phyloP scores from a whole-genome alignment of 2,329 filamentous ascomycete genomes.

The Juglanconis oblonga region DNA sequence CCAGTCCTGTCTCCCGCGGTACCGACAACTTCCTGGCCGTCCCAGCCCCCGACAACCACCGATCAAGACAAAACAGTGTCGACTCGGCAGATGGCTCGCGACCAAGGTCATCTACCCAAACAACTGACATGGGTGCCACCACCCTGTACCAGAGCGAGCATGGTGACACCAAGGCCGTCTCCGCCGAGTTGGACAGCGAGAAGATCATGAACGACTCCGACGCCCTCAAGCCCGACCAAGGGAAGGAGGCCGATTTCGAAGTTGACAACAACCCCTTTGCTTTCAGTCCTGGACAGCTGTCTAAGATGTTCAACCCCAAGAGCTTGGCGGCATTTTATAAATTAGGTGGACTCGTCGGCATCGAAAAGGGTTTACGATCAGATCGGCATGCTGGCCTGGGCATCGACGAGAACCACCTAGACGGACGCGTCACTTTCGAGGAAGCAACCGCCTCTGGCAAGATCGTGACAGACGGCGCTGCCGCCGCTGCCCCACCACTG shows the following conservation, averaged over 20 bases:
- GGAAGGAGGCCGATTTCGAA: constrained; percentile 64
- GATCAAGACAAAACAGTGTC: constrained; percentile 66
- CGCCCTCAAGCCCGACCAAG: constrained; percentile 72
- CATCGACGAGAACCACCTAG: constrained; percentile 66
- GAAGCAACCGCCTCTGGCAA: constrained; percentile 53
- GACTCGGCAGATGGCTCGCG: constrained; percentile 63
- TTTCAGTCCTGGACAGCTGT: constrained; percentile 74
- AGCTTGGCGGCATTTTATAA: constrained; percentile 77
- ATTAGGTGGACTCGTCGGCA: constrained; percentile 71
- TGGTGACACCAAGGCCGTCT: constrained; percentile 25
- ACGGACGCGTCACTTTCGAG: constrained; percentile 68
- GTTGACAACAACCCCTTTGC: constrained; percentile 68
- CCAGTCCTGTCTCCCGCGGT: constrained; percentile 49
- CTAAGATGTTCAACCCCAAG: constrained; percentile 88
- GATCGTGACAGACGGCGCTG: constrained; percentile 30
- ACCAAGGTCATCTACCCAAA: constrained; percentile 56
- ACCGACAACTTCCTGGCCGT: constrained; percentile 63
- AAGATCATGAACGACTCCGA: constrained; percentile 63
- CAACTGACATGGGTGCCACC: constrained; percentile 58
- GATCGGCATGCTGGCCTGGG: constrained; percentile 73
- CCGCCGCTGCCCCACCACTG: constrained; percentile 18
- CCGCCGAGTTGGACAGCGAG: constrained; percentile 41
- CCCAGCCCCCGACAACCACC: constrained; percentile 46
- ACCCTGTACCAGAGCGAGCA: constrained; percentile 43
- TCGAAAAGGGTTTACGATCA: constrained; percentile 76